Conservation (phyloP, 495 filamentous ascomycete genomes). For the Podospora anserina region DNA sequence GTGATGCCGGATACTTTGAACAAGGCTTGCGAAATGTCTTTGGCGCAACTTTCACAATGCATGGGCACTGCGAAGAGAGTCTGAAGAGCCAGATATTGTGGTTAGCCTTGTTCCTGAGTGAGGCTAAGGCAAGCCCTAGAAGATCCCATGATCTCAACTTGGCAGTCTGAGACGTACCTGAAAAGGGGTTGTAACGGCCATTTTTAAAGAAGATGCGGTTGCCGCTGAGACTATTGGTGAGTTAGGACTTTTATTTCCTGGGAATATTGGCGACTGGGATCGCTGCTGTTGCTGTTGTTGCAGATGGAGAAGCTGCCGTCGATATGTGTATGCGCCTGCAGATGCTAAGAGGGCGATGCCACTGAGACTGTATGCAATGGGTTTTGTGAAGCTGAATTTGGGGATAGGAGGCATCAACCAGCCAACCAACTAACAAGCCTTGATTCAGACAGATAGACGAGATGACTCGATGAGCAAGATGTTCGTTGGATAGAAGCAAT, state of each 20-base stretch:
- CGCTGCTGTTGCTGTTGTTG: slow-evolving; percentile 1
- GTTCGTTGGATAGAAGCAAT: background rate
- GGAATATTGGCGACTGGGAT: slow-evolving; percentile 1
- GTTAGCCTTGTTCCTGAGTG: slow-evolving; percentile 1
- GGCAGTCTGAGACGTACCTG: slow-evolving; percentile 32
- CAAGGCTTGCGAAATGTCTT: slow-evolving; percentile 74
- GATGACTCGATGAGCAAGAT: background rate
- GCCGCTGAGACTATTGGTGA: background rate
- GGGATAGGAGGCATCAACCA: slow-evolving; percentile 15
- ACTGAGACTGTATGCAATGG: slow-evolving; percentile 21
- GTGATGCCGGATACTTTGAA: slow-evolving; percentile 68
- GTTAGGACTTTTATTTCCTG: slow-evolving; percentile 1
- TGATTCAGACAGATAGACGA: background rate
- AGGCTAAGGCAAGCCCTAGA: background rate
- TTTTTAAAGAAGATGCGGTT: slow-evolving; percentile 14
- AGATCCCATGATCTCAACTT: slow-evolving; percentile 1
- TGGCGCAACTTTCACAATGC: slow-evolving; percentile 82
- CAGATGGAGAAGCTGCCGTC: slow-evolving; percentile 2
- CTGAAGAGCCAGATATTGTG: slow-evolving; percentile 44
- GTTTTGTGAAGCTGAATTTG: slow-evolving; percentile 8
- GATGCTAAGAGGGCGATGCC: slow-evolving; percentile 22
- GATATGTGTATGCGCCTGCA: slow-evolving; percentile 24
- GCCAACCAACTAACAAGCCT: background rate
- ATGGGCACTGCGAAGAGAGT: slow-evolving; percentile 94
- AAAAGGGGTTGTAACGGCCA: slow-evolving; percentile 43